Base-by-base conservation (phyloP, 495 filamentous ascomycete genomes). In the Talaromyces trachyspermus region DNA sequence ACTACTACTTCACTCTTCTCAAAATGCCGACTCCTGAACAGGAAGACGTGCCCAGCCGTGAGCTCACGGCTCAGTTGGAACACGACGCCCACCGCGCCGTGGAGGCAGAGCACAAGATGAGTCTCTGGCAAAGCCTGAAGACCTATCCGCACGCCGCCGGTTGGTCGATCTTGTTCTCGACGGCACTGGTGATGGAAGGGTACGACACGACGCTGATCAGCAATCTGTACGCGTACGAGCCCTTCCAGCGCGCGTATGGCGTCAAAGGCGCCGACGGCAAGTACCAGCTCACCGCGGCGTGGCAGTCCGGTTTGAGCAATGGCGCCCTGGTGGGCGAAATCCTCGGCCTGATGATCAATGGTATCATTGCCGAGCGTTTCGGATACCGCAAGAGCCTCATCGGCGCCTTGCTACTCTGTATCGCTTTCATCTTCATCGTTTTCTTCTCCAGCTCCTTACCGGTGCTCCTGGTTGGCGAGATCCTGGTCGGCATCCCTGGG, bases 221-320 rank as follows among this genome's bases (percentile, higher is more conserved):
- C 44, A 59, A 54, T 20, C 41, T 62, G n/a, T 53, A 54, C 35
- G 58, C 53, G 1, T 51, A 52, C 17, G 35, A 20, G 0, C 15
- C 54, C 25, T 65, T 63, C 54, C 59, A 61, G 39, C 24, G 29
- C 2, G 48, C 38, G 23, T 71, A 57, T 36, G 69, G 68, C 17
- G 27, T 53, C 5, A 27, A 40, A 23, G 46, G 46, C 12, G 22
- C 49, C 4, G 56, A 66, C 35, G 65, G 59, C 5, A 48, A 30
- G 0, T 74, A 69, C 47, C 49, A 62, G 17, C 48, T 76, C 23
- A 48, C 68, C 12, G 67, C 70, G 1, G 36, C 48, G 9, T 86
- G 83, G 83, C 80, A 85, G 52, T 65, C 81, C 4, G 82, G 79
- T 15, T 66, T 86, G 14, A 77, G 69, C 33, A 84, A 85, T 49